Evolutionary conservation across 192 early-diverging fungal species (phyloP), one percentile per base, ranked within the genome.

Genomic region (Obelidium mucronatum): DNA sequence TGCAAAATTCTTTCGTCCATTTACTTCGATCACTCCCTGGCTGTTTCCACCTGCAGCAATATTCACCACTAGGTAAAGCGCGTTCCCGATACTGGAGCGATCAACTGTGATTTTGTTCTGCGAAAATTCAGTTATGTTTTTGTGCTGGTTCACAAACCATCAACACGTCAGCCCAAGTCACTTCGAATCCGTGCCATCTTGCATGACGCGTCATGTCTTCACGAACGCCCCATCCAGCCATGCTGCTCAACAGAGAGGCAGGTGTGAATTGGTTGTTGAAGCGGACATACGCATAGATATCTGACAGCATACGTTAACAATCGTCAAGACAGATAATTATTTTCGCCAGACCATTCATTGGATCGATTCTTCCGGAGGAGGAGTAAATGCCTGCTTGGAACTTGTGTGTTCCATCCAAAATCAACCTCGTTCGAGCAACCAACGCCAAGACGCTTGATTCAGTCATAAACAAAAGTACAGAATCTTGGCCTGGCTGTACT

Each of bases 21-120:
- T 76, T 34, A 77, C 78, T 37, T 78, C 76, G 17, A 63, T 74
- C 26, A 63, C 61, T 1, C 44, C 74, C 34, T 81, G 73, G 1
- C 51, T 73, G 37, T 56, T 67, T 28, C 81, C 78, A 30, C 81
- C 81, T 11, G 83, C 85, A 5, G 82, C 87, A 4, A 88, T 76
- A 68, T 85, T 88, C 28, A 83, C 59, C 3, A 85, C 82, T 5
- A 88, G 48, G 63, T 88, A 88, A 40, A 88, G 75, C 0, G 87
- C 87, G 70, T 88, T 88, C 24, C 87, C 87, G 58, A 88, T 82
- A 31, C 65, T 73, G 53, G 76, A 79, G 31, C 87, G 72, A 66
- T 88, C 87, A 33, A 88, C 87, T 4, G 87, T 82, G 68, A 88
- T 88, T 55, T 88, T 86, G 66, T 88, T 88, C 54, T 84, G 85